Evolutionary conservation across 257 asterid species (phyloP).

Genomic region (Leptodermis oblonga): DNA sequence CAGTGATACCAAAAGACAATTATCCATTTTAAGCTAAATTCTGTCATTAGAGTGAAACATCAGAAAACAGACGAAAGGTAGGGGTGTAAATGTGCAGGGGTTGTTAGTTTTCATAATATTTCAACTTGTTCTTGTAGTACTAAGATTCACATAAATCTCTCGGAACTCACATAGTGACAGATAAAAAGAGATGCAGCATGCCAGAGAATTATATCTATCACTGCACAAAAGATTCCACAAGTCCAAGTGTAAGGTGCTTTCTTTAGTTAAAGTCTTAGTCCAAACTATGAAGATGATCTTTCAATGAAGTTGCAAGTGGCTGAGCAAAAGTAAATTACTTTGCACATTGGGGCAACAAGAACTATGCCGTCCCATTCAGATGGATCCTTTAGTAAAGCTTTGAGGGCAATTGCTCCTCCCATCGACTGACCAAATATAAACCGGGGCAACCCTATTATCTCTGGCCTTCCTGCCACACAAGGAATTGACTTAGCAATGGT

Average conservation of each 20-base stretch:
- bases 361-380: slow-evolving; percentile 81
- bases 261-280: neutral
- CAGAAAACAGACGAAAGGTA: neutral
- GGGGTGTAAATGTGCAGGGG: neutral
- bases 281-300: neutral
- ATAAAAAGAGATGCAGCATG: neutral
- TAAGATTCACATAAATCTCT: neutral
- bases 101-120: neutral
- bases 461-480: slow-evolving; percentile 67
- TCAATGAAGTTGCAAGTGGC: neutral
- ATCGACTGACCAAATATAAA: slow-evolving; percentile 94
- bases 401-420: slow-evolving; percentile 95
- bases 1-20: neutral
- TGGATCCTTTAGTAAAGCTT: slow-evolving; percentile 72
- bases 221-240: neutral
- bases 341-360: slow-evolving; percentile 97
- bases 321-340: slow-evolving; percentile 38
- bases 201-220: neutral
- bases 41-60: neutral
- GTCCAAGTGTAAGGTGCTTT: neutral
- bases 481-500: neutral
- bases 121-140: neutral
- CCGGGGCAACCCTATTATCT: slow-evolving; percentile 66
- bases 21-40: neutral
- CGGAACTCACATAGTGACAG: neutral